Conservation (phyloP, 805 yeast species). For the Pichia thaimueangensis region DNA sequence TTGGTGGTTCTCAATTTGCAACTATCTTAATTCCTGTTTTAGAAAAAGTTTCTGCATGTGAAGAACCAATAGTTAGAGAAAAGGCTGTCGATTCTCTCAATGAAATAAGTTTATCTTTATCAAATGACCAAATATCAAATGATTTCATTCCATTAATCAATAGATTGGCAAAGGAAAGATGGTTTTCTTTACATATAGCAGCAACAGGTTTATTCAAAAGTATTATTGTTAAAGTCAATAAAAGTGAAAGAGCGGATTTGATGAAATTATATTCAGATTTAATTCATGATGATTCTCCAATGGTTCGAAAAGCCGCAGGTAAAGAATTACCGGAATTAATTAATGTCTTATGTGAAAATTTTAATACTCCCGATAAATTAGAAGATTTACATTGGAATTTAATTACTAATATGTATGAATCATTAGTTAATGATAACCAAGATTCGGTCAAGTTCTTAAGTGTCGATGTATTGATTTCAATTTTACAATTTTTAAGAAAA, state of each 20-base stretch:
- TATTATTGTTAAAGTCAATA: slow-evolving; percentile 53
- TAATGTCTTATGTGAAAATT: slow-evolving; percentile 39
- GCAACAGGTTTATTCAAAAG: slow-evolving; percentile 82
- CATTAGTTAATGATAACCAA: slow-evolving; percentile 76
- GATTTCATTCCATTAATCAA: slow-evolving; percentile 72
- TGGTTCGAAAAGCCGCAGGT: slow-evolving; percentile 96
- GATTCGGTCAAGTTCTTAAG: slow-evolving; percentile 91
- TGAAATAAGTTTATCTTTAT: slow-evolving; percentile 55
- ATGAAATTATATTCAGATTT: slow-evolving; percentile 63
- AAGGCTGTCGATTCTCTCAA: slow-evolving; percentile 86
- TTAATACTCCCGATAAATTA: slow-evolving; percentile 35
- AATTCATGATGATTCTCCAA: slow-evolving; percentile 88
- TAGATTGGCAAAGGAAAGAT: slow-evolving; percentile 75
- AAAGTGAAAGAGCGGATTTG: slow-evolving; percentile 51
- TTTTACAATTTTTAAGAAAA: slow-evolving; percentile 59
- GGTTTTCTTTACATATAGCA: slow-evolving; percentile 92
- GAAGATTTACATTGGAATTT: slow-evolving; percentile 67
- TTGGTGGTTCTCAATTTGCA: slow-evolving; percentile 76
- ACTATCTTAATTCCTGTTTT: slow-evolving; percentile 58
- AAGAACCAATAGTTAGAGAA: slow-evolving; percentile 94
- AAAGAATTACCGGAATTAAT: slow-evolving; percentile 71
- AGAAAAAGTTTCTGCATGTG: slow-evolving; percentile 82
- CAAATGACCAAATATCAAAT: slow-evolving; percentile 55
- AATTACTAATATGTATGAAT: slow-evolving; percentile 75
- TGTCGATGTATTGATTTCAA: slow-evolving; percentile 81